A percentile compares a stretch with the other conserved stretches of the same genome.
Evolutionary conservation across 352 stramenopile genomes (phyloP).

Genomic region (Pythium aquatile): DNA sequence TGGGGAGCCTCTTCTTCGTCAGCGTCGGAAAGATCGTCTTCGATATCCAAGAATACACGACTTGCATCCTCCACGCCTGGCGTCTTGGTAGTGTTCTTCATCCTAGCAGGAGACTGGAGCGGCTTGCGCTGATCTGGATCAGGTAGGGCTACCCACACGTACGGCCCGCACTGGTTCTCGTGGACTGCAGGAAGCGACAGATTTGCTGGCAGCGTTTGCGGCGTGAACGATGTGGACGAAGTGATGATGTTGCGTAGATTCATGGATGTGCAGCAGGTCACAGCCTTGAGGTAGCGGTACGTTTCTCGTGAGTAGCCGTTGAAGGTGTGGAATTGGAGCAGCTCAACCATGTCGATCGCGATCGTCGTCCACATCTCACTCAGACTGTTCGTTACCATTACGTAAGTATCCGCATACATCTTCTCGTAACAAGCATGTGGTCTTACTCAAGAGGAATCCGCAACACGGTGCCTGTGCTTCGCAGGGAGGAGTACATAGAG

Average conservation of each 20-base stretch:
- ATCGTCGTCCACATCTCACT: constrained; percentile 58
- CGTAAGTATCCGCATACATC: neutral
- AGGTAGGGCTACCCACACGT: constrained; percentile 18
- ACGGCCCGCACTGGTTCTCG: constrained; percentile 23
- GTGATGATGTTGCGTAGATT: constrained; percentile 67
- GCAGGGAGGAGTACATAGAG: constrained; percentile 55
- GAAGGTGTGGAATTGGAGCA: constrained; percentile 68
- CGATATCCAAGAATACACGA: neutral
- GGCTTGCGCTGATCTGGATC: constrained; percentile 1
- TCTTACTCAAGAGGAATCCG: constrained; percentile 45
- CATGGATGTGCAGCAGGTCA: constrained; percentile 66
- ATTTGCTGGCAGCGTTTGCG: constrained; percentile 34
- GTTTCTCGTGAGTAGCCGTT: constrained; percentile 64
- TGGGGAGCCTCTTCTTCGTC: neutral
- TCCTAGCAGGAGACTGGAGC: neutral
- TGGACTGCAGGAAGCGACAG: constrained; percentile 16
- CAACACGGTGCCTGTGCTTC: constrained; percentile 60
- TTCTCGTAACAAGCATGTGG: neutral
- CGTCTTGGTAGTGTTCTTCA: neutral
- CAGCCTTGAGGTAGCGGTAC: constrained; percentile 63
- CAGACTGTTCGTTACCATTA: constrained; percentile 28
- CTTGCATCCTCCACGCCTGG: neutral
- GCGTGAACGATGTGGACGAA: constrained; percentile 43
- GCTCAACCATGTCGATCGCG: constrained; percentile 54
- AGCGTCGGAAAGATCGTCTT: neutral